phyloP scores from a whole-genome alignment of 2,329 filamentous ascomycete genomes.

The Amesomyces nigricolor region DNA sequence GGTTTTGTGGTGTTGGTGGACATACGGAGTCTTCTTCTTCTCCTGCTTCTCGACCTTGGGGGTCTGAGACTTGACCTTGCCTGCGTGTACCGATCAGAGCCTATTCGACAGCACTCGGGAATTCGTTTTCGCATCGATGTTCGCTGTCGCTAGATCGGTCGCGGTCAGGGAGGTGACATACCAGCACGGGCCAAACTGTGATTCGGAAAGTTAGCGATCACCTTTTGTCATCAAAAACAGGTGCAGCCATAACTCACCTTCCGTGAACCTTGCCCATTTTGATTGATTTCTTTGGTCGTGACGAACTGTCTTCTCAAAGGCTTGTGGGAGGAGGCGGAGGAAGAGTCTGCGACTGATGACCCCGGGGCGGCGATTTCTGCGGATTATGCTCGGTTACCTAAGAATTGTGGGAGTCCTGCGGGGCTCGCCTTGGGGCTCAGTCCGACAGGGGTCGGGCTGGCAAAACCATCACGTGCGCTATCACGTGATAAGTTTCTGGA shows the following conservation, averaged over 20 bases:
- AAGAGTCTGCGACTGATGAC: conserved; percentile 17
- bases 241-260: conserved; percentile 19
- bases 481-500: not conserved
- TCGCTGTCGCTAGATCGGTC: not conserved
- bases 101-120: not conserved
- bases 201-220: conserved; percentile 14
- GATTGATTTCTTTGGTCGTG: conserved; percentile 21
- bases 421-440: conserved; percentile 23
- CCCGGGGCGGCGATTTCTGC: conserved; percentile 20
- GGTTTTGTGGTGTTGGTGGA: conserved; percentile 4
- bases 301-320: conserved; percentile 13
- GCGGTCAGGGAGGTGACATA: conserved; percentile 18
- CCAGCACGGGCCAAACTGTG: conserved; percentile 29
- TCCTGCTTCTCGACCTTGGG: conserved; percentile 53
- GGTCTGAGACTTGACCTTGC: conserved; percentile 97
- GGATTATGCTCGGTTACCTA: conserved; percentile 23
- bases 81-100: conserved; percentile 34
- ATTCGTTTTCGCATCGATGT: conserved; percentile 8
- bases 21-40: conserved; percentile 29
- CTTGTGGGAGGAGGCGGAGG: conserved; percentile 13
- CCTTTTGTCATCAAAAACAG: not conserved
- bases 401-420: conserved; percentile 25
- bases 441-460: not conserved
- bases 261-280: conserved; percentile 30
- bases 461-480: not conserved